Evolutionary conservation across 192 early-diverging fungal species (phyloP).

Genomic region (Linnemannia exigua): DNA sequence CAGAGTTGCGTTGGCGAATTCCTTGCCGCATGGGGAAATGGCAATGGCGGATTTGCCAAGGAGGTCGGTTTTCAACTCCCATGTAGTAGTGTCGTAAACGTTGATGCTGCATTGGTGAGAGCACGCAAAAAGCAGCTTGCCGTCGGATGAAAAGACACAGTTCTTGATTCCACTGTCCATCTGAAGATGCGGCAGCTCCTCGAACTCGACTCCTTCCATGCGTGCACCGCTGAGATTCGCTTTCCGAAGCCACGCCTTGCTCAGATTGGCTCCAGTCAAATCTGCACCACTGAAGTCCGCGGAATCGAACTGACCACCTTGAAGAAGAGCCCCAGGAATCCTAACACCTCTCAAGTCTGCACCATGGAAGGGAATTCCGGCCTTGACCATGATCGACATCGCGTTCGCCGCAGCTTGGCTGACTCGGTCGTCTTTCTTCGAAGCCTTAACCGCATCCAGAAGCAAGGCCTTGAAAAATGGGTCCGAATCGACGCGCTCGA

Average conservation of each 20-base stretch:
- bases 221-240: not conserved
- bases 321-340: conserved; percentile 8
- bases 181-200: not conserved
- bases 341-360: not conserved
- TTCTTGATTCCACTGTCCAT: not conserved
- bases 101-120: not conserved
- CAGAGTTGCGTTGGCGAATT: not conserved
- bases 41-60: not conserved
- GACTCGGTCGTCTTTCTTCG: not conserved
- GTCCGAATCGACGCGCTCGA: not conserved
- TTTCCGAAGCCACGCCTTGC: not conserved
- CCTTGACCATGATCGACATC: conserved; percentile 10
- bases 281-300: not conserved
- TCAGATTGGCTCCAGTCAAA: not conserved
- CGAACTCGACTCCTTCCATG: not conserved
- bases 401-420: conserved; percentile 2
- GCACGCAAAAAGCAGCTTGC: not conserved
- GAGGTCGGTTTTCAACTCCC: not conserved
- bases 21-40: not conserved
- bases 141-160: not conserved
- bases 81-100: not conserved
- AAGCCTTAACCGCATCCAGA: not conserved
- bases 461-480: not conserved
- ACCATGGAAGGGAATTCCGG: not conserved
- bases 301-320: not conserved